Evolutionary conservation across 2,329 filamentous ascomycete species (phyloP).

Genomic region (Cladophialophora immunda): DNA sequence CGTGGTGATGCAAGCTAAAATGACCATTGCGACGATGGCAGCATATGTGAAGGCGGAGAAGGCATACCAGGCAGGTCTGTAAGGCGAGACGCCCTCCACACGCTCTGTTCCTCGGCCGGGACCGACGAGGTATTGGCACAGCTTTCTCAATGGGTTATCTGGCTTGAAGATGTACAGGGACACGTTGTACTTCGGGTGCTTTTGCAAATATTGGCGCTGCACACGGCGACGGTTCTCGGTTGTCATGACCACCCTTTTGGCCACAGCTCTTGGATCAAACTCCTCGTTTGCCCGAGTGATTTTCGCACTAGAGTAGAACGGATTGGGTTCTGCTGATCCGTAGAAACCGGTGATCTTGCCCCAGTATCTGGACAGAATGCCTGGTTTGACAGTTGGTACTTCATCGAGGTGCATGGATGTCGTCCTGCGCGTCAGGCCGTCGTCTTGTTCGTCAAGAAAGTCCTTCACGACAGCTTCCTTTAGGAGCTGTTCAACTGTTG

Average conservation of each 20-base stretch:
- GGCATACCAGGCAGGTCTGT: slow-evolving; percentile 87
- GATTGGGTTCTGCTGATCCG: slow-evolving; percentile 81
- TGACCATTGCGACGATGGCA: slow-evolving; percentile 96
- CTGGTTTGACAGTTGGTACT: slow-evolving; percentile 62
- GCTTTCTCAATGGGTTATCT: slow-evolving; percentile 75
- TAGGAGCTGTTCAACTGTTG: slow-evolving; percentile 92
- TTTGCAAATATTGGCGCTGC: slow-evolving; percentile 87
- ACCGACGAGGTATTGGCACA: slow-evolving; percentile 90
- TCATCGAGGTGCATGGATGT: slow-evolving; percentile 44
- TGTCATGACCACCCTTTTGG: slow-evolving; percentile 85
- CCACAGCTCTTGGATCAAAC: slow-evolving; percentile 85
- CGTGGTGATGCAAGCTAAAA: slow-evolving; percentile 92
- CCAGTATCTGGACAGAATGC: slow-evolving; percentile 69
- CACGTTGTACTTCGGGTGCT: slow-evolving; percentile 90
- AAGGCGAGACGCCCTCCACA: slow-evolving; percentile 88
- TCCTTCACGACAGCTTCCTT: slow-evolving; percentile 96
- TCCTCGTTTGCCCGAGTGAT: slow-evolving; percentile 76
- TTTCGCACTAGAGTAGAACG: slow-evolving; percentile 88
- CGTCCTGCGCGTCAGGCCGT: slow-evolving; percentile 41
- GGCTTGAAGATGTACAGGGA: slow-evolving; percentile 87
- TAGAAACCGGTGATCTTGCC: slow-evolving; percentile 65
- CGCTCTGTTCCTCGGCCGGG: slow-evolving; percentile 87
- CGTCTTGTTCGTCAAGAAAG: slow-evolving; percentile 80
- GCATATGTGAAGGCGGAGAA: slow-evolving; percentile 95
- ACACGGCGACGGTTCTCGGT: slow-evolving; percentile 83